A percentile compares a stretch with the other conserved stretches of the same genome.
Evolutionary conservation across 495 filamentous ascomycete genomes (phyloP).

Genomic region (Tuber magnatum): DNA sequence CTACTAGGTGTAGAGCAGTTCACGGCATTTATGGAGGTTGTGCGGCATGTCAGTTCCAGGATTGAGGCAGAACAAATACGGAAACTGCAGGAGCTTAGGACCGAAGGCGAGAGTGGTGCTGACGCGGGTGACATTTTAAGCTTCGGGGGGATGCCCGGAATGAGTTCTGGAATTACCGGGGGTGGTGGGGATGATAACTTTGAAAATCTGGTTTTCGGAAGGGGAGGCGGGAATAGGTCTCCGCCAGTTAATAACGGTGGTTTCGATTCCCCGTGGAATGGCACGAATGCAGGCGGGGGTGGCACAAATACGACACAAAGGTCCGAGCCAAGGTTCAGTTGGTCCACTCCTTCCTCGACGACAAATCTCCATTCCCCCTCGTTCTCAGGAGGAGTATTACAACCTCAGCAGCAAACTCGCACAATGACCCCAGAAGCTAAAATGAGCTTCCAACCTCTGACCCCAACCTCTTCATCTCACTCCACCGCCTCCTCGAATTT

Average conservation of each 20-base stretch:
- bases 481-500: conserved; percentile 14
- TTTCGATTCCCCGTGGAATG: neutral
- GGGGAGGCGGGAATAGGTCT: conserved; percentile 27
- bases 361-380: conserved; percentile 26
- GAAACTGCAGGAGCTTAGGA: conserved; percentile 74
- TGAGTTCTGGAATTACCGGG: conserved; percentile 14
- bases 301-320: conserved; percentile 36
- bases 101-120: conserved; percentile 17
- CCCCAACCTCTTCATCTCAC: conserved; percentile 48
- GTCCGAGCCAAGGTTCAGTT: conserved; percentile 49
- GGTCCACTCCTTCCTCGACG: conserved; percentile 51
- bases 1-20: conserved; percentile 76
- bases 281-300: conserved; percentile 42
- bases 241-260: neutral
- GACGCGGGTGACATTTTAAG: conserved; percentile 55
- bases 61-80: conserved; percentile 82
- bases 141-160: conserved; percentile 48
- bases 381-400: conserved; percentile 42
- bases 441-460: conserved; percentile 49
- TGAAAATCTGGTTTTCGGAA: conserved; percentile 76
- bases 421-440: conserved; percentile 52
- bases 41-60: conserved; percentile 66
- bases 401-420: conserved; percentile 44
- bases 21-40: conserved; percentile 74
- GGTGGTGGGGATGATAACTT: conserved; percentile 54